These are phyloP conservation scores for Madurella mycetomatis DNA, from an alignment of 2,329 filamentous ascomycete species.

Conservation along the genomic window DNA sequence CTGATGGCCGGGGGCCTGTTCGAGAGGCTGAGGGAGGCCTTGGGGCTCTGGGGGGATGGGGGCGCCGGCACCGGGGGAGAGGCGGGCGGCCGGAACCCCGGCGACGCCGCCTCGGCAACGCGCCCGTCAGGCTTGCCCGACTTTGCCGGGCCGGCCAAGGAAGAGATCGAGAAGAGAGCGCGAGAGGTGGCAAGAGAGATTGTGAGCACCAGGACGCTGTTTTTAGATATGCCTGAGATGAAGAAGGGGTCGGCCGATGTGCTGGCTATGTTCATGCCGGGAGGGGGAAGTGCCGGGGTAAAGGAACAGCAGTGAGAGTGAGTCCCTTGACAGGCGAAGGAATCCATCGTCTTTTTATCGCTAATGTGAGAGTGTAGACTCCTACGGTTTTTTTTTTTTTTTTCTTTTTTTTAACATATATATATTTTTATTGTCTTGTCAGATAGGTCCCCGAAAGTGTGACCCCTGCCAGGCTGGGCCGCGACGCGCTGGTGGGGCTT, in stretches of 20 bases:
- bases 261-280: neutral
- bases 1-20: slow-evolving; percentile 11
- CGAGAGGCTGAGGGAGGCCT: slow-evolving; percentile 5
- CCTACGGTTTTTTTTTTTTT: no score
- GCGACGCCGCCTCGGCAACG: no score
- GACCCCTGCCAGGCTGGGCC: neutral
- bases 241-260: neutral
- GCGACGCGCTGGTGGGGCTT: neutral
- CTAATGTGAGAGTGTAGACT: no score
- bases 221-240: neutral
- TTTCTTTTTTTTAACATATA: no score
- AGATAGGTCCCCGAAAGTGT: no score
- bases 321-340: no score
- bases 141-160: neutral
- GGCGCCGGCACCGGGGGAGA: neutral
- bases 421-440: no score
- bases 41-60: neutral
- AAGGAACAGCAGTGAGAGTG: neutral
- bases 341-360: no score
- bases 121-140: neutral
- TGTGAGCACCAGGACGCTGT: neutral
- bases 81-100: neutral
- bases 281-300: neutral
- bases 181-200: neutral
- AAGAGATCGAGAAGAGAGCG: neutral